Evolutionary conservation across 805 yeast species (phyloP).

Genomic region (Huiozyma naganishii): DNA sequence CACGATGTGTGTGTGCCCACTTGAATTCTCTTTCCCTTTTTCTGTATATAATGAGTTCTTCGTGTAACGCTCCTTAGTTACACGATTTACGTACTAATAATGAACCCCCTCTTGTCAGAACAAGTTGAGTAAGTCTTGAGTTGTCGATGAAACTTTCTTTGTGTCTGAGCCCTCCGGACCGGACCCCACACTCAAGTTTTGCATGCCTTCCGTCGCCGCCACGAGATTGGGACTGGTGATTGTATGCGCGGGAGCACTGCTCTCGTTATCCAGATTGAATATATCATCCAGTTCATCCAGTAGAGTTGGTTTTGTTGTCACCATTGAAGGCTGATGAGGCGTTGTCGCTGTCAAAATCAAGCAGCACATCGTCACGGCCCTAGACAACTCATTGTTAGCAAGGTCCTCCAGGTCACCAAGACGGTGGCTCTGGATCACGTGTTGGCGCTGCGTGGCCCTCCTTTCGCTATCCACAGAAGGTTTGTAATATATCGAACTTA

Average conservation of each 20-base stretch:
- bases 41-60: no score
- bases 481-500: conserved; percentile 82
- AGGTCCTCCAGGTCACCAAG: conserved; percentile 68
- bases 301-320: conserved; percentile 30
- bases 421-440: conserved; percentile 36
- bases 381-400: conserved; percentile 67
- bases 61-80: no score
- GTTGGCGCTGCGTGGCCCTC: conserved; percentile 29
- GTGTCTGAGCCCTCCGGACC: background rate
- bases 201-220: background rate
- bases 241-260: background rate
- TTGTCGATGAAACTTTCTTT: conserved; percentile 8
- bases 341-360: conserved; percentile 73
- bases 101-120: conserved; percentile 8
- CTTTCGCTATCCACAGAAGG: conserved; percentile 55
- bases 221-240: background rate
- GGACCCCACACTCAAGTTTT: background rate
- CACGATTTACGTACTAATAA: no score
- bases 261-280: conserved; percentile 24
- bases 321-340: conserved; percentile 7
- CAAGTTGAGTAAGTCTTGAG: conserved; percentile 23
- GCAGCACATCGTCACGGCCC: conserved; percentile 65
- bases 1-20: no score
- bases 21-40: no score
- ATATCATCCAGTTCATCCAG: conserved; percentile 70